A percentile compares a stretch with the other conserved stretches of the same genome.
Conservation (phyloP, 1,284 basidiomycete genomes). For the Leccinum pachyderme region DNA sequence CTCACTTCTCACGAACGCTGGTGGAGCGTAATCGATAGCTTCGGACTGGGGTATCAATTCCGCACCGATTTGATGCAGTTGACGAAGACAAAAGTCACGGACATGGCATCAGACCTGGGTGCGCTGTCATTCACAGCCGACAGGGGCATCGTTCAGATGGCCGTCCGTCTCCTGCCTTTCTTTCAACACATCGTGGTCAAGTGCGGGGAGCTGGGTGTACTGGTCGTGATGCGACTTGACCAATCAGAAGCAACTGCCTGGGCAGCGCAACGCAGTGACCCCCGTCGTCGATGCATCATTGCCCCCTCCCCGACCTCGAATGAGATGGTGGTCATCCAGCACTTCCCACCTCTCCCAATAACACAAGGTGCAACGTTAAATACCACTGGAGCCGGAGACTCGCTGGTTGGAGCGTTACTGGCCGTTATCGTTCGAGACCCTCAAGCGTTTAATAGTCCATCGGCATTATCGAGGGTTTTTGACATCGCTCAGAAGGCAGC, state of each 20-base stretch:
- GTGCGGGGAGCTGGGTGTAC: constrained; percentile 67
- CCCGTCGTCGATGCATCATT: constrained; percentile 48
- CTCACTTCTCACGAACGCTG: constrained; percentile 54
- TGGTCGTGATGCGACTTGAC: constrained; percentile 60
- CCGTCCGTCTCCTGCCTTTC: constrained; percentile 76
- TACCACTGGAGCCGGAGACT: constrained; percentile 91
- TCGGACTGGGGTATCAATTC: constrained; percentile 63
- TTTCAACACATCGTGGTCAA: constrained; percentile 83
- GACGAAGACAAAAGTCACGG: constrained; percentile 43
- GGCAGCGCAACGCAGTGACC: constrained; percentile 47
- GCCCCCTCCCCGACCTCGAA: constrained; percentile 45
- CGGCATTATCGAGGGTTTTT: constrained; percentile 43
- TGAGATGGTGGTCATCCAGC: constrained; percentile 59
- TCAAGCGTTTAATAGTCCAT: constrained; percentile 44
- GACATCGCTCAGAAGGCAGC: constrained; percentile 63
- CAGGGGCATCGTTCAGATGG: constrained; percentile 74
- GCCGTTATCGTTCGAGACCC: constrained; percentile 51
- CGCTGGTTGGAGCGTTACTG: constrained; percentile 76
- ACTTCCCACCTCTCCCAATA: constrained; percentile 62
- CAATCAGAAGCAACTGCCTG: constrained; percentile 45
- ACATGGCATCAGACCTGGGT: constrained; percentile 40
- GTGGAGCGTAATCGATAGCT: constrained; percentile 64
- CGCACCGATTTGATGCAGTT: constrained; percentile 63
- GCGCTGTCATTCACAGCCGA: constrained; percentile 63
- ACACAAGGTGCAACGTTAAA: constrained; percentile 52